These are phyloP conservation scores for Aquanectria penicillioides DNA, from an alignment of 2,329 filamentous ascomycete genomes.

Conservation along the genomic window DNA sequence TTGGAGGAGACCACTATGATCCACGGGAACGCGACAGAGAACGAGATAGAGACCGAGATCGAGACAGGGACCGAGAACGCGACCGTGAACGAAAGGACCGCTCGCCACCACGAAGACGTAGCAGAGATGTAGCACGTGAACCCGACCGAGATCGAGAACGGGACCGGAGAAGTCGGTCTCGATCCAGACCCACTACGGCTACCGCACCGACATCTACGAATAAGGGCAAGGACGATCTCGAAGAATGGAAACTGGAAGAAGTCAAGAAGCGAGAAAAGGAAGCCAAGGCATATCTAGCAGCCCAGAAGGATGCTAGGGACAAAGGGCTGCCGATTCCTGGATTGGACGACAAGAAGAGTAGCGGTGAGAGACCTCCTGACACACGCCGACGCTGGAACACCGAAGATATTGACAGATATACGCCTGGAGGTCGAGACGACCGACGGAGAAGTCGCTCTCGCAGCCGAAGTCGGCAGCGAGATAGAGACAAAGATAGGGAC, in stretches of 20 bases:
- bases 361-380: constrained; percentile 58
- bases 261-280: constrained; percentile 71
- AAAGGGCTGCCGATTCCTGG: constrained; percentile 68
- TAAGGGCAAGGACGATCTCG: constrained; percentile 59
- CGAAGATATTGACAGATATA: constrained; percentile 56
- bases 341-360: constrained; percentile 62
- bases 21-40: constrained; percentile 46
- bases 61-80: constrained; percentile 41
- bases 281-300: constrained; percentile 71
- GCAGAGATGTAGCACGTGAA: constrained; percentile 44
- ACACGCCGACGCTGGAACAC: constrained; percentile 41
- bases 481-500: constrained; percentile 39
- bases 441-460: constrained; percentile 49
- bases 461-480: constrained; percentile 47
- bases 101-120: constrained; percentile 37
- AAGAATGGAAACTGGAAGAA: constrained; percentile 69
- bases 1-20: constrained; percentile 46
- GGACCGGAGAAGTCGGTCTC: constrained; percentile 58
- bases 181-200: constrained; percentile 51
- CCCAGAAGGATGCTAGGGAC: constrained; percentile 67
- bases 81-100: constrained; percentile 43
- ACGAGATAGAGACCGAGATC: constrained; percentile 30
- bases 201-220: constrained; percentile 50
- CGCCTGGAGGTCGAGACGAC: constrained; percentile 55
- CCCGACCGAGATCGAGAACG: constrained; percentile 37